Conservation (phyloP, 768 basidiomycete species). For the Lyophyllum semitale region DNA sequence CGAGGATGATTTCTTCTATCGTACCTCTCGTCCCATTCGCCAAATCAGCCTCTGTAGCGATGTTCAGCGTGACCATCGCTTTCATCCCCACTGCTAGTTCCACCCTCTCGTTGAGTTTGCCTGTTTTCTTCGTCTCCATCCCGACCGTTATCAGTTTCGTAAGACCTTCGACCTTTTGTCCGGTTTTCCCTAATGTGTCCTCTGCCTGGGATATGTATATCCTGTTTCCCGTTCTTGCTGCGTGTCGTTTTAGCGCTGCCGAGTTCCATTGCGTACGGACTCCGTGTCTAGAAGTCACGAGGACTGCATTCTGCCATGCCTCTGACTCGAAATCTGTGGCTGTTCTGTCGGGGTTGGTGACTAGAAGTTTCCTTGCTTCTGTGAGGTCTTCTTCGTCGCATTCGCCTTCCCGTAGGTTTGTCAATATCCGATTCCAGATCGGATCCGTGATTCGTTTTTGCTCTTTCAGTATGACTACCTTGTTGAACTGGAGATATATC, state of each 20-base stretch:
- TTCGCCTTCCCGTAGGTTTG: not conserved
- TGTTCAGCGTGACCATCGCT: constrained; percentile 37
- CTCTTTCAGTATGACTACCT: constrained; percentile 35
- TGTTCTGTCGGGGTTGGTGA: not conserved
- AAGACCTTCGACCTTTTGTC: not conserved
- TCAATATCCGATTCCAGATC: not conserved
- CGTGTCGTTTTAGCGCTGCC: constrained; percentile 21
- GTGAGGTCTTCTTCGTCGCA: not conserved
- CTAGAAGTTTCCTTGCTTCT: not conserved
- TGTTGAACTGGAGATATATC: constrained; percentile 20
- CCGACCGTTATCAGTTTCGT: constrained; percentile 6
- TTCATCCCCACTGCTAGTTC: constrained; percentile 36
- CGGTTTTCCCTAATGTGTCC: constrained; percentile 21
- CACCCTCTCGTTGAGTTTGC: constrained; percentile 20
- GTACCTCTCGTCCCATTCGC: constrained; percentile 41
- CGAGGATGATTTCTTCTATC: constrained; percentile 32
- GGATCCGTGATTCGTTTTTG: constrained; percentile 34
- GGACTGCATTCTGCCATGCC: constrained; percentile 19
- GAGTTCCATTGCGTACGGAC: constrained; percentile 36
- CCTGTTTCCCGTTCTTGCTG: constrained; percentile 5
- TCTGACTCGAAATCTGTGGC: constrained; percentile 28
- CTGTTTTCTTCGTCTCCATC: constrained; percentile 12
- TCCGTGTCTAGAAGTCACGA: constrained; percentile 39
- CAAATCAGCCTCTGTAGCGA: constrained; percentile 36
- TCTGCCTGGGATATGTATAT: constrained; percentile 31